Base-by-base conservation (phyloP, 257 asterid genomes). In the Lantana camara region DNA sequence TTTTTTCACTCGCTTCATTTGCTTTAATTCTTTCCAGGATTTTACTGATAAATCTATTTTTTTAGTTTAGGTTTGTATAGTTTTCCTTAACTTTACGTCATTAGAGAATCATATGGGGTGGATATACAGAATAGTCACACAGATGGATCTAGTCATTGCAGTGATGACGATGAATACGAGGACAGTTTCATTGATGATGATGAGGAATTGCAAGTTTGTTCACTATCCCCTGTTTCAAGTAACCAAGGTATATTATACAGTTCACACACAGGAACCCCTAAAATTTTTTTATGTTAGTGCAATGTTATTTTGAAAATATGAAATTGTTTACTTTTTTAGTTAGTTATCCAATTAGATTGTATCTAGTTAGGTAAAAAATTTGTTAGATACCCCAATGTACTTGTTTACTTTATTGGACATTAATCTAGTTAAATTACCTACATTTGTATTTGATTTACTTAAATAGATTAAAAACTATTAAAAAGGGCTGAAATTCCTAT, bases 101-200 rank as follows among this genome's bases (percentile, higher is more conserved):
- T n/a, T 58, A 86, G 95, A 49, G 97, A 89, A 59, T 83, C 94
- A 9, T 77, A 17, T 61, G 94, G 97, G 20, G 91, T 83, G 80
- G 97, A 90, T 75, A 84, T 90, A 62, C 81, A 75, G 60, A 50
- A 77, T 50, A 66, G 83, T 0, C 83, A 78, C 48, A 27, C 85
- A 14, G 91, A 77, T 69, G 82, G 76, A 74, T 83, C 86, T 51
- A 71, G 48, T 74, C 67, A 34, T 50, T 21, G 23, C n/a, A 72
- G 75, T 48, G 90, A 83, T 27, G 89, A 83, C 5, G 88, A 85
- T 57, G 56, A 80, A 23, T 85, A 87, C 30, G 96, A 90, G 24
- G 95, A 78, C 50, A 87, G 95, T 71, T 90, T 90, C 73, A 90
- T 87, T 76, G 76, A 90, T 24, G 94, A 85, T 1, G 94, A 85